Evolutionary conservation across 306 rosid genomes (phyloP), one percentile per base, ranked within the genome.

Genomic region (Malus asiatica): DNA sequence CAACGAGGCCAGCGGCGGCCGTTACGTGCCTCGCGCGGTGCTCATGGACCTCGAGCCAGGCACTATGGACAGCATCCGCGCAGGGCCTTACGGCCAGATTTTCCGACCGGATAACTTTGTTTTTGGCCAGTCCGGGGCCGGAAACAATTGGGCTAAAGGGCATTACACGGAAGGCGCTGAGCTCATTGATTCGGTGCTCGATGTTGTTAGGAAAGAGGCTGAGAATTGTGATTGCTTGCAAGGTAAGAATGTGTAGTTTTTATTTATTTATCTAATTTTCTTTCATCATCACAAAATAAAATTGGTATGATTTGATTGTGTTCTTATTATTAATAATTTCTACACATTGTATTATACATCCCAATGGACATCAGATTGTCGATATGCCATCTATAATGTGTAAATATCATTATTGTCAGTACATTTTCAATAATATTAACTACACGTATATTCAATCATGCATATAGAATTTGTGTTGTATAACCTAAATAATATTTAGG

Each of bases 1-100:
- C 85, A 89, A 84, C 19, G 94, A 89, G 58, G 91, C 83, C 7
- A 86, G 80, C 27, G 85, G 84, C 4, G 86, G 91, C 4, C 83
- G 96, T 11, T 91, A 85, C 15, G 96, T 91, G 78, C 96, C 96
- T 2, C 69, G 96, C 11, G 96, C 91, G 19, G 96, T 91, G 83
- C 81, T 89, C 5, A 89, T 91, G 93, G 96, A 91, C 80, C 91
- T 91, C 16, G 96, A 91, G 44, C 96, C 96, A 0, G 96, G 96
- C 20, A 91, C 96, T 76, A 91, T 91, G 91, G 96, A 89, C 4
- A 79, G 89, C 11, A 63, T 84, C 70, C 82, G 93, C 12, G 76
- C 88, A 0, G 90, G 93, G 0, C 91, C 89, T 3, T 87, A 89
- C 2, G 93, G 96, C 18, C 90, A 84, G 89, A 87, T 89, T 75